Evolutionary conservation across 495 filamentous ascomycete species (phyloP).

Genomic region (Xanthoparmelia taractica): DNA sequence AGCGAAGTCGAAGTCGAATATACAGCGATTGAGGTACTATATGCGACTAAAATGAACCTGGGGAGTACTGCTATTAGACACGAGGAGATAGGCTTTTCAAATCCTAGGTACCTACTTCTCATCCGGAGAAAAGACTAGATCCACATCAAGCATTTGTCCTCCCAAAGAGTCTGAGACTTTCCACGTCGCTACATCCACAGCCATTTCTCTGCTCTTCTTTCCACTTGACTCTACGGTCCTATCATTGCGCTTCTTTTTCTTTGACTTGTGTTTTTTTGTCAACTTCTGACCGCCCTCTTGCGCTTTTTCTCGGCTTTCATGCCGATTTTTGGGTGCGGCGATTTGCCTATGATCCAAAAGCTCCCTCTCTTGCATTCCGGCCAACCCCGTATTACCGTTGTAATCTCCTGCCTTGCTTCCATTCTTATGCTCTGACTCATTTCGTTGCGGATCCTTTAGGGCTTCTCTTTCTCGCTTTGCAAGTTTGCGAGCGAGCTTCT

Average conservation of each 20-base stretch:
- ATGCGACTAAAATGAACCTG: constrained; percentile 64
- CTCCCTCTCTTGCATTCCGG: not conserved
- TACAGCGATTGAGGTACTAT: constrained; percentile 59
- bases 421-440: not conserved
- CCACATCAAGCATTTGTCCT: constrained; percentile 61
- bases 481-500: not conserved
- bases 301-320: not conserved
- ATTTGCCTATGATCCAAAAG: not conserved
- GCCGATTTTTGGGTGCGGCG: not conserved
- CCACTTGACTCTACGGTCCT: not conserved
- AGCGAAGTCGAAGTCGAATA: constrained; percentile 76
- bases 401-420: not conserved
- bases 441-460: not conserved
- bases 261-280: not conserved
- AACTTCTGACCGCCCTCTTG: not conserved
- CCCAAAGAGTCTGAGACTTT: constrained; percentile 53
- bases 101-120: constrained; percentile 56
- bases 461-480: not conserved
- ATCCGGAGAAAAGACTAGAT: constrained; percentile 70
- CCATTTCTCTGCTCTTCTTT: not conserved
- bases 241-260: not conserved
- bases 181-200: constrained; percentile 36
- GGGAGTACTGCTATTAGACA: constrained; percentile 25
- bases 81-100: constrained; percentile 13
- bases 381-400: not conserved